A percentile compares a stretch with the other conserved stretches of the same genome.
Evolutionary conservation across 78 protist genomes (phyloP).

Genomic region (Dictyostelium intermedium): DNA sequence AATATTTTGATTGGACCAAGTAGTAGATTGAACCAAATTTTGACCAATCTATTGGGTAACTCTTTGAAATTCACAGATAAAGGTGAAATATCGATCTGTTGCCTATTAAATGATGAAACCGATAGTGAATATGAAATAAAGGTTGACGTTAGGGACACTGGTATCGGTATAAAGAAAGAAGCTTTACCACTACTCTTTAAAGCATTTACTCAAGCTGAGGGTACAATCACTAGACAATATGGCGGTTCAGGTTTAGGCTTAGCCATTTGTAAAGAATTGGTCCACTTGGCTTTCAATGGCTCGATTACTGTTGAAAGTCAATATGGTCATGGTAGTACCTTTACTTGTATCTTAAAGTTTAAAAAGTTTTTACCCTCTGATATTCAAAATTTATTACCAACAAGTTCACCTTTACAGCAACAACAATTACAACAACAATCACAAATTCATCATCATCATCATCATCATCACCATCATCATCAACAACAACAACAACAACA

Average conservation of each 20-base stretch:
- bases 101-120: not conserved
- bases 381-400: not conserved
- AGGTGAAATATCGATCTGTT: slow-evolving; percentile 54
- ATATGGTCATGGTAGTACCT: slow-evolving; percentile 53
- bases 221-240: slow-evolving; percentile 49
- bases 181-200: slow-evolving; percentile 65
- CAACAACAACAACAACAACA: not conserved
- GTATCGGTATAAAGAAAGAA: slow-evolving; percentile 61
- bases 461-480: not conserved
- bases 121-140: not conserved
- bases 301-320: slow-evolving; percentile 44
- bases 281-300: slow-evolving; percentile 45
- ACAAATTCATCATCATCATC: not conserved
- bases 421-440: not conserved
- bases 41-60: slow-evolving; percentile 55
- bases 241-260: slow-evolving; percentile 68
- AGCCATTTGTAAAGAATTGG: slow-evolving; percentile 59
- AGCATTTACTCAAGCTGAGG: slow-evolving; percentile 73
- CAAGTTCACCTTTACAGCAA: not conserved
- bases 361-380: slow-evolving; percentile 17
- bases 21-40: slow-evolving; percentile 54
- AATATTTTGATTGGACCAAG: slow-evolving; percentile 19
- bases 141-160: slow-evolving; percentile 68
- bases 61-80: slow-evolving; percentile 61
- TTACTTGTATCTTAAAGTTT: not conserved